Evolutionary conservation across 345 rosid species (phyloP).

Genomic region (Lepidium africanum): DNA sequence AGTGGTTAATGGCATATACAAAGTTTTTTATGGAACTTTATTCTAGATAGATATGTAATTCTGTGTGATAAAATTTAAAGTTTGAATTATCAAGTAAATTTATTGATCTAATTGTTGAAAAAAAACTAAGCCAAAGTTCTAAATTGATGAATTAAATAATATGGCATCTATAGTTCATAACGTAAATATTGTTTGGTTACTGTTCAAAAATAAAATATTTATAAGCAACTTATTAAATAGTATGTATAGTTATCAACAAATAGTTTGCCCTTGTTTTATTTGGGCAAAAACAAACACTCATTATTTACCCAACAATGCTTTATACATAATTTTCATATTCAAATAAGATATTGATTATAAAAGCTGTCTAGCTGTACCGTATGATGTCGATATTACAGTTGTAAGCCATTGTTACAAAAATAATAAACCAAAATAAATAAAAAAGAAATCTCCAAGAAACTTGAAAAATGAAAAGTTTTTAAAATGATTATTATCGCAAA

Average conservation of each 20-base stretch:
- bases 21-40: too few species aligned
- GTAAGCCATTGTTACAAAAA: slow-evolving; percentile 14
- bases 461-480: neutral
- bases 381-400: slow-evolving; percentile 22
- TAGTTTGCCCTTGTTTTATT: neutral
- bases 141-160: neutral
- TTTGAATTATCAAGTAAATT: too few species aligned
- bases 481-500: neutral
- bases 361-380: slow-evolving; percentile 20
- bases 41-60: too few species aligned
- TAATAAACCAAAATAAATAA: neutral
- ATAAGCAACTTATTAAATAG: neutral
- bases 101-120: too few species aligned
- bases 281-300: neutral
- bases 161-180: neutral
- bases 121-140: neutral
- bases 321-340: neutral
- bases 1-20: too few species aligned
- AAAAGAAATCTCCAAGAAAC: slow-evolving; percentile 15
- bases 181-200: neutral
- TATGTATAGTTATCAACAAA: neutral
- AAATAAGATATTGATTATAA: slow-evolving; percentile 6
- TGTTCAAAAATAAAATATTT: neutral
- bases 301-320: neutral
- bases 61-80: too few species aligned